Base-by-base conservation (phyloP, 2,329 filamentous ascomycete genomes). In the Cladophialophora carrionii region DNA sequence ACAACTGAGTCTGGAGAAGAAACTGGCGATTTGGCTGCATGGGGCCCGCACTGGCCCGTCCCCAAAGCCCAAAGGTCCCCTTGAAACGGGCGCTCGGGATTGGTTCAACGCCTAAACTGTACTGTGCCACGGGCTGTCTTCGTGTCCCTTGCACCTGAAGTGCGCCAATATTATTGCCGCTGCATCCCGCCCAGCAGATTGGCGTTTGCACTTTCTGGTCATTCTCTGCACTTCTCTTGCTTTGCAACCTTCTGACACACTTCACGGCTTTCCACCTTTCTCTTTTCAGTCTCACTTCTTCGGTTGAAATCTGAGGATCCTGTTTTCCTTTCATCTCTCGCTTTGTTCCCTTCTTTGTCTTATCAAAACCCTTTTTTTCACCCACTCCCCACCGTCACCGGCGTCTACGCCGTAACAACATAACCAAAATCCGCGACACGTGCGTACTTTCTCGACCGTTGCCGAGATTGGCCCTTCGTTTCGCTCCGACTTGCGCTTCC, bases 301-400 rank as follows among this genome's bases (percentile, higher is more conserved):
- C 49, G 34, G 22, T 57, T 57, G 24, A 20, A 51, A 7, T 53
- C 41, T 31, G 29, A 59, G 43, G 32, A 32, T 43, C 57, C 59
- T n/a, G 34, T 32, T 57, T 57, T 63, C 59, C 26, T 62, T 51
- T 60, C 60, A 54, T 63, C 59, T 51, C 53, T 61, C 57, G 57
- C 62, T 59, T 67, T 62, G 29, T 67, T 48, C 57, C 57, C 49
- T 31, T 48, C 56, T 59, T 60, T 57, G 34, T 64, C 43, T 62
- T 60, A 46, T 57, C 52, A 58, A 24, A 46, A 20, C 31, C 34
- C 34, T 56, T 51, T 57, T 41, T 55, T 61, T 61, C 31, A 32
- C 46, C 17, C 34, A 48, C 4, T 20, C 31, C 12, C 46, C 6
- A 56, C 26, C 52, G 20, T 31, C 41, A n/a, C 41, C 57, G 17